Base-by-base conservation (phyloP, 2,329 filamentous ascomycete species). In the Scedosporium dehoogii region DNA sequence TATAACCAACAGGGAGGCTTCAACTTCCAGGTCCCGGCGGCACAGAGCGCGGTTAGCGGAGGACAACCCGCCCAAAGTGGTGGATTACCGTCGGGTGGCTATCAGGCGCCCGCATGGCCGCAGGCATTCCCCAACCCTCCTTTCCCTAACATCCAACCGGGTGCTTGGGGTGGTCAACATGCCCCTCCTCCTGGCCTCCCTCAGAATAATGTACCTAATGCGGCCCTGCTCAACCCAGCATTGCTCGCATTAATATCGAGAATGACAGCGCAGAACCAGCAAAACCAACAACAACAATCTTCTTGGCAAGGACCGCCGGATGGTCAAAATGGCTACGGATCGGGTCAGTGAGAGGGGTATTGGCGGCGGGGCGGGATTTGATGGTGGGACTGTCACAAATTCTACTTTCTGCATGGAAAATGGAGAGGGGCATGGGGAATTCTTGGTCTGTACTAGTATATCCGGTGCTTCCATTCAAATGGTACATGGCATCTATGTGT, bases 21-120 rank as follows among this genome's bases (percentile, higher is more conserved):
- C 62, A 74, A 74, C 62, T 82, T 79, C 65, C 77, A 76, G 44
- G 75, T 80, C 59, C 72, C 76, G n/a, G n/a, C n/a, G 6, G 21
- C 48, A 4, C 48, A 53, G 29, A 10, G 29, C 10, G 29, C 10
- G 9, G 29, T 33, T 33, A 33, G 29, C 9, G 29, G 29, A 33
- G 29, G 29, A 14, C 48, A 53, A 6, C 48, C 48, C 48, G 18
- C n/a, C 21, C 48, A 53, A 21, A 4, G n/a, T 46, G 44, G 44
- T 21, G 48, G n/a, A 21, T 14, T 21, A 14, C 6, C 48, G 21
- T 12, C 21, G 7, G 48, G n/a, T 10, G 21, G 48, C 10, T 53
- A 21, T 25, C 48, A 9, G 21, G 48, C 48, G 14, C 48, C 48
- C 5, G 21, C 48, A 10, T 53, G 48, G 58, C 23, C 42, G 21